A percentile compares a stretch with the other conserved stretches of the same genome.
Evolutionary conservation across 352 stramenopile species (phyloP).

Genomic region (Globisporangium rhizosaccharum): DNA sequence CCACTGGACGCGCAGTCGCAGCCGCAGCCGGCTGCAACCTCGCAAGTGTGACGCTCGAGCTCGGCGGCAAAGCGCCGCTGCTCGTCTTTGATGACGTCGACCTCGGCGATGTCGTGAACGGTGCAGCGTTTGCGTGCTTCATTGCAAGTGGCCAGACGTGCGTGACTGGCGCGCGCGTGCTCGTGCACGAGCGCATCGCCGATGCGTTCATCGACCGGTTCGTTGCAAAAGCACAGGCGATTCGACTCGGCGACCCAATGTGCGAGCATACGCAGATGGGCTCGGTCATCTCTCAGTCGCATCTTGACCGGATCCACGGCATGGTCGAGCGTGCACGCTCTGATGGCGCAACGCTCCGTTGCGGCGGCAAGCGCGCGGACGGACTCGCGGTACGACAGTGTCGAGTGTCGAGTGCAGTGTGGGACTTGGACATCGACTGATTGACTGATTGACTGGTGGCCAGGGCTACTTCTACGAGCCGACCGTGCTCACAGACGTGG

Average conservation of each 20-base stretch:
- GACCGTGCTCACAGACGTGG: slow-evolving; percentile 84
- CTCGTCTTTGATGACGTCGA: slow-evolving; percentile 67
- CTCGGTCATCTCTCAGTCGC: slow-evolving; percentile 55
- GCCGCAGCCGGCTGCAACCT: slow-evolving; percentile 32
- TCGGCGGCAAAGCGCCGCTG: slow-evolving; percentile 64
- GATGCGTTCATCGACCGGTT: slow-evolving; percentile 67
- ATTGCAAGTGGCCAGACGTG: slow-evolving; percentile 79
- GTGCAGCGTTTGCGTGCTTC: slow-evolving; percentile 61
- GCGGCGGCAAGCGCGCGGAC: slow-evolving; percentile 57
- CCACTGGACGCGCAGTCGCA: slow-evolving; percentile 30
- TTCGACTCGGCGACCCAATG: slow-evolving; percentile 56
- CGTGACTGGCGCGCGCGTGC: slow-evolving; percentile 73
- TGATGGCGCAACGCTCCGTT: slow-evolving; percentile 71
- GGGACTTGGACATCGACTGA: background rate
- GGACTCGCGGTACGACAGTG: slow-evolving; percentile 19
- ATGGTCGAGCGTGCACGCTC: slow-evolving; percentile 70
- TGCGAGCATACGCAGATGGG: slow-evolving; percentile 50
- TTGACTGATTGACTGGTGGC: background rate
- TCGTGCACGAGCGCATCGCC: slow-evolving; percentile 75
- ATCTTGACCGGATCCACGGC: slow-evolving; percentile 58
- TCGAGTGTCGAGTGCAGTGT: background rate
- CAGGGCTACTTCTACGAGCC: slow-evolving; percentile 89
- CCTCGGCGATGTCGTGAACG: slow-evolving; percentile 53
- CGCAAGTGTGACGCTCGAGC: slow-evolving; percentile 54
- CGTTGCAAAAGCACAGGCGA: slow-evolving; percentile 41